Percentiles rank a stretch among this genome's conserved stretches.
Evolutionary conservation across 1,139 yeast species (phyloP).

Genomic region (Debaryomycetaceae sp.): DNA sequence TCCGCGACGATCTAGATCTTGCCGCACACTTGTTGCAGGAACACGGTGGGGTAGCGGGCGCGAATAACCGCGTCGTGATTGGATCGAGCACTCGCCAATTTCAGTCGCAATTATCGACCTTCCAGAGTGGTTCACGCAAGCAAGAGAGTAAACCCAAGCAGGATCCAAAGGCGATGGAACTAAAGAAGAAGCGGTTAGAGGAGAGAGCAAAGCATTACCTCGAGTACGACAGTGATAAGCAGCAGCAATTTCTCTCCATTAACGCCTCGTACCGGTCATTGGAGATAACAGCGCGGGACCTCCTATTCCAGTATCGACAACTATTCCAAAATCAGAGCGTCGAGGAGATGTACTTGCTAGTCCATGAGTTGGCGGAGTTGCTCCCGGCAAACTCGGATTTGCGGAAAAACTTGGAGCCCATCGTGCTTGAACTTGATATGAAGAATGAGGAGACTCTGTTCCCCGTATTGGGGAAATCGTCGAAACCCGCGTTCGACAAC

Average conservation of each 20-base stretch:
- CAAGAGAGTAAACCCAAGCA: constrained; percentile 7
- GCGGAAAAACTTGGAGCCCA: constrained; percentile 14
- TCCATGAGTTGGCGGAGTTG: constrained; percentile 48
- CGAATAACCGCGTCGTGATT: constrained; percentile 28
- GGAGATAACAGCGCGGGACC: constrained; percentile 35
- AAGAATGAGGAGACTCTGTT: constrained; percentile 15
- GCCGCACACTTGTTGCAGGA: constrained; percentile 82
- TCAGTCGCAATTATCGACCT: constrained; percentile 63
- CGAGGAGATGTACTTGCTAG: constrained; percentile 41
- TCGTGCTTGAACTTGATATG: constrained; percentile 13
- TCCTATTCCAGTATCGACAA: constrained; percentile 38
- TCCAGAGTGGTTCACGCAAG: constrained; percentile 12
- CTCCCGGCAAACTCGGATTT: constrained; percentile 28
- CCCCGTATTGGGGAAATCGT: constrained; percentile 19
- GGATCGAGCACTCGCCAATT: constrained; percentile 37
- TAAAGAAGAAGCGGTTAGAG: constrained; percentile 56
- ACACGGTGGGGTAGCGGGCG: constrained; percentile 55
- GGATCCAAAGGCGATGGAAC: constrained; percentile 35
- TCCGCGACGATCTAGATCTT: constrained; percentile 74
- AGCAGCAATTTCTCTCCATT: constrained; percentile 37
- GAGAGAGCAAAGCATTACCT: constrained; percentile 79
- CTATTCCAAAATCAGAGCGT: constrained; percentile 34
- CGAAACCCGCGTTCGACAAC: constrained; percentile 5
- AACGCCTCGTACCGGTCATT: constrained; percentile 41
- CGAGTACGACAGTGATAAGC: constrained; percentile 37